These are phyloP conservation scores for Trypethelium eluteriae DNA, from an alignment of 495 filamentous ascomycete species.

Conservation along the genomic window DNA sequence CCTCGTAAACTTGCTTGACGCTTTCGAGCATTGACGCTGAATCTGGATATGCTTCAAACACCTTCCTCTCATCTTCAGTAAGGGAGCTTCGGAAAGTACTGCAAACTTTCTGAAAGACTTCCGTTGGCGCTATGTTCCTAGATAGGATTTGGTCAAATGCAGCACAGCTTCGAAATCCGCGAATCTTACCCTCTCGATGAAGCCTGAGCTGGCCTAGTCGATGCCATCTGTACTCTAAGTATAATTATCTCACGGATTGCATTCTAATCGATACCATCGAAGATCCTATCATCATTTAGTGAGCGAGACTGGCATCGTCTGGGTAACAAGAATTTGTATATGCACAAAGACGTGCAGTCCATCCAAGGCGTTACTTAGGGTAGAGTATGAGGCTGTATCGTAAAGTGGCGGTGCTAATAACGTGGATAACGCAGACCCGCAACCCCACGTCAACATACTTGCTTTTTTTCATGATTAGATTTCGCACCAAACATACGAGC, in stretches of 20 bases:
- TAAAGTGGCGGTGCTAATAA: constrained; percentile 1
- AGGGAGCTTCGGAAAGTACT: constrained; percentile 2
- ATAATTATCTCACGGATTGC: constrained; percentile 1
- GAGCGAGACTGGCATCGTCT: neutral
- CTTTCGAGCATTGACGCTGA: constrained; percentile 8
- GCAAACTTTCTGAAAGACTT: constrained; percentile 2
- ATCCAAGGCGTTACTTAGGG: neutral
- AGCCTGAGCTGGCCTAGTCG: constrained; percentile 6
- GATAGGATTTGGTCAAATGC: neutral
- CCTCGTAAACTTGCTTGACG: constrained; percentile 7
- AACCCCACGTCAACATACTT: neutral
- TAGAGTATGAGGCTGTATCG: constrained; percentile 1
- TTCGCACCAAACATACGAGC: neutral
- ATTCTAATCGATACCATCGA: neutral
- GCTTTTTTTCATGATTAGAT: neutral
- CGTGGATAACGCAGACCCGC: constrained; percentile 3
- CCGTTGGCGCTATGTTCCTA: constrained; percentile 1
- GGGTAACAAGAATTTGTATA: neutral
- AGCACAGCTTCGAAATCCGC: constrained; percentile 2
- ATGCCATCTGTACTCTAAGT: constrained; percentile 3
- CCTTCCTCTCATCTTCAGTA: constrained; percentile 7
- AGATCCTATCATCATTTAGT: constrained; percentile 1
- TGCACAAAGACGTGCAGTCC: neutral
- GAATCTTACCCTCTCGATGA: neutral
- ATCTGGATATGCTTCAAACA: constrained; percentile 8